phyloP scores from a whole-genome alignment of 495 filamentous ascomycete genomes.

The Lasiosphaeriaceae sp. region DNA sequence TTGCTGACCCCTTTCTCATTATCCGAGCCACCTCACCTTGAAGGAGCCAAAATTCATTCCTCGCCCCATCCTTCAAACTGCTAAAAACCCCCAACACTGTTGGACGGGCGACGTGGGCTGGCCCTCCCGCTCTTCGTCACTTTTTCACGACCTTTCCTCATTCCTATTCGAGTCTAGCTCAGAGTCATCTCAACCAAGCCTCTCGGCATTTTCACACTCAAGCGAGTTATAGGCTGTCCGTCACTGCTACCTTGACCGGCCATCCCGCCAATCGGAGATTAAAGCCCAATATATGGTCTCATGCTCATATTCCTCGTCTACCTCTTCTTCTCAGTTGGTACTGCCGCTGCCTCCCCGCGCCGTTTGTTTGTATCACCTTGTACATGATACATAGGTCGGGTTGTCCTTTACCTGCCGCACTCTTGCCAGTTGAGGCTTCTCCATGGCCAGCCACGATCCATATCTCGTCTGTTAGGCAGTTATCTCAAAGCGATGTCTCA shows the following conservation, averaged over 20 bases:
- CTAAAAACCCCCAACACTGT: no score
- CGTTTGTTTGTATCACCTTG: not conserved
- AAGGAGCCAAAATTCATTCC: no score
- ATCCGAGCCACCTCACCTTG: no score
- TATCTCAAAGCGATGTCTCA: no score
- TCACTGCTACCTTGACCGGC: slow-evolving; percentile 11
- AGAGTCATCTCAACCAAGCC: not conserved
- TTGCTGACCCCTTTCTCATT: no score
- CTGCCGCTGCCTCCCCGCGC: not conserved
- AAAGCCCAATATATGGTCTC: slow-evolving; percentile 15
- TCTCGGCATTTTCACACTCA: slow-evolving; percentile 9
- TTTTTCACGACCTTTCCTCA: not conserved
- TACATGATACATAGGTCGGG: not conserved
- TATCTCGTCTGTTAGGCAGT: no score
- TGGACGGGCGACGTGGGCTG: no score
- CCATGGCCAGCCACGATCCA: no score
- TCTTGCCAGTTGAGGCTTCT: no score
- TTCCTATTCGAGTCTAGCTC: not conserved
- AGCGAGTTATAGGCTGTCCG: slow-evolving; percentile 7
- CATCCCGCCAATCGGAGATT: slow-evolving; percentile 17
- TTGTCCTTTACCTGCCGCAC: not conserved
- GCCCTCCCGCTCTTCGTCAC: not conserved
- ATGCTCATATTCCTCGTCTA: slow-evolving; percentile 8
- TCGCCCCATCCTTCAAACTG: no score
- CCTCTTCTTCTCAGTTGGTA: slow-evolving; percentile 1